phyloP scores from a whole-genome alignment of 495 filamentous ascomycete species.

The Clavariopsis aquatica region DNA sequence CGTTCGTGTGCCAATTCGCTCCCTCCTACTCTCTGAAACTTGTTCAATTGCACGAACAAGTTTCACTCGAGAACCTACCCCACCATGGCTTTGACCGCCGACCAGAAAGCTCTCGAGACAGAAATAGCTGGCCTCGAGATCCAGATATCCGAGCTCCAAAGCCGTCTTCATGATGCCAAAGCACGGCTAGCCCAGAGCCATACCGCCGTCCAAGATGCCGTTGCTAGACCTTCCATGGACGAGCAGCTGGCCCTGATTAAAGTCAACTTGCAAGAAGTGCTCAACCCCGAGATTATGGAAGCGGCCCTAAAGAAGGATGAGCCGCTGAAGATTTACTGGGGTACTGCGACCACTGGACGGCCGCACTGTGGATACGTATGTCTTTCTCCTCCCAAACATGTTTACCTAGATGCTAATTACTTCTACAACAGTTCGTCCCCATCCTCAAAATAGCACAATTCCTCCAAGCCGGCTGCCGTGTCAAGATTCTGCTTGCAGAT shows the following conservation, averaged over 20 bases:
- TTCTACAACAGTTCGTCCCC: slow-evolving; percentile 58
- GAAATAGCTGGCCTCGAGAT: slow-evolving; percentile 13
- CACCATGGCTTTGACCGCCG: slow-evolving; percentile 11
- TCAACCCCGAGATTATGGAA: slow-evolving; percentile 85
- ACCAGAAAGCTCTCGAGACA: slow-evolving; percentile 1
- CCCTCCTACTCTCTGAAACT: not conserved
- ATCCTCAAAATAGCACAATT: slow-evolving; percentile 88
- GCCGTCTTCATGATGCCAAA: slow-evolving; percentile 12
- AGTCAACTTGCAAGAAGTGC: slow-evolving; percentile 77
- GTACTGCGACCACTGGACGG: slow-evolving; percentile 77
- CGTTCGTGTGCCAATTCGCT: not conserved
- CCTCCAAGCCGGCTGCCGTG: slow-evolving; percentile 77
- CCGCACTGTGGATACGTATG: slow-evolving; percentile 74
- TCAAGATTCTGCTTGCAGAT: slow-evolving; percentile 65
- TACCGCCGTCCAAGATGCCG: not conserved
- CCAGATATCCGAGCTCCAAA: slow-evolving; percentile 5
- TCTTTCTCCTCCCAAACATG: not conserved
- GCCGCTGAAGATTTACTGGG: slow-evolving; percentile 36
- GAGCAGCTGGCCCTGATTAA: slow-evolving; percentile 70
- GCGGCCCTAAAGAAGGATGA: slow-evolving; percentile 59
- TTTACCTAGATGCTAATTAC: not conserved
- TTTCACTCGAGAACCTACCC: not conserved
- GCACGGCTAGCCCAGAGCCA: slow-evolving; percentile 1
- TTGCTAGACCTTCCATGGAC: slow-evolving; percentile 12
- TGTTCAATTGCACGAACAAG: not conserved